phyloP scores from a whole-genome alignment of 371 early-diverging fungal species.

The Syncephalastrum sp. region DNA sequence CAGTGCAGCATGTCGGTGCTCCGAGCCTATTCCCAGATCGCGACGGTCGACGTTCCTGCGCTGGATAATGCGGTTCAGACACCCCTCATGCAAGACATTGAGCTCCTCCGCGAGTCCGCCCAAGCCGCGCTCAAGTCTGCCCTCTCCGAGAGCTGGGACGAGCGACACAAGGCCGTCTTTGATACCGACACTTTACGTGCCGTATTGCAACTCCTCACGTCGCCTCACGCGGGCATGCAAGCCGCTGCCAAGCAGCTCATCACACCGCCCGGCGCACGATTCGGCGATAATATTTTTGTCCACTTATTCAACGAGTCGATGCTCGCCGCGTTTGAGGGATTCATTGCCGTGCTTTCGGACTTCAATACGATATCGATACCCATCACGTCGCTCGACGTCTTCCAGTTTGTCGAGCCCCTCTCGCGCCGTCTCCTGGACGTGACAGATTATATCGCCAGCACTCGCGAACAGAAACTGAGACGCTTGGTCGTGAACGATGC shows the following conservation, averaged over 20 bases:
- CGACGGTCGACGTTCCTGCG: too few relatives aligned
- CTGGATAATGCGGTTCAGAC: too few relatives aligned
- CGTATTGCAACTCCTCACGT: constrained; percentile 19
- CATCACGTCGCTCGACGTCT: constrained; percentile 14
- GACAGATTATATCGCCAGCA: too few relatives aligned
- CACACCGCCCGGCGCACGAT: neutral
- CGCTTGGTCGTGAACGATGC: constrained; percentile 18
- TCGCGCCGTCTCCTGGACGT: too few relatives aligned
- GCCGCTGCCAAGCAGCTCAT: constrained; percentile 7
- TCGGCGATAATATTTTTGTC: constrained; percentile 2
- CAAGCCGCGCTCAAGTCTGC: too few relatives aligned
- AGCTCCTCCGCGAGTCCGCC: too few relatives aligned
- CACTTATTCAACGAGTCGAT: constrained; percentile 7
- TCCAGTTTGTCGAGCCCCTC: constrained; percentile 15
- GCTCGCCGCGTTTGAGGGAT: constrained; percentile 16
- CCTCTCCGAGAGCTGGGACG: too few relatives aligned
- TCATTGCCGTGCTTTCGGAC: constrained; percentile 21
- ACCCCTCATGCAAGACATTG: too few relatives aligned
- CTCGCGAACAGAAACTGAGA: too few relatives aligned
- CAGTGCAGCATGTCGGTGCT: too few relatives aligned
- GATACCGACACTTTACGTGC: constrained; percentile 19
- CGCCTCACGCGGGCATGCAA: constrained; percentile 20
- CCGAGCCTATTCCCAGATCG: too few relatives aligned
- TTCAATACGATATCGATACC: constrained; percentile 24
- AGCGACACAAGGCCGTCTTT: neutral